These are phyloP conservation scores for Chaetomium sp. DNA, from an alignment of 2,329 filamentous ascomycete species.

Conservation along the genomic window DNA sequence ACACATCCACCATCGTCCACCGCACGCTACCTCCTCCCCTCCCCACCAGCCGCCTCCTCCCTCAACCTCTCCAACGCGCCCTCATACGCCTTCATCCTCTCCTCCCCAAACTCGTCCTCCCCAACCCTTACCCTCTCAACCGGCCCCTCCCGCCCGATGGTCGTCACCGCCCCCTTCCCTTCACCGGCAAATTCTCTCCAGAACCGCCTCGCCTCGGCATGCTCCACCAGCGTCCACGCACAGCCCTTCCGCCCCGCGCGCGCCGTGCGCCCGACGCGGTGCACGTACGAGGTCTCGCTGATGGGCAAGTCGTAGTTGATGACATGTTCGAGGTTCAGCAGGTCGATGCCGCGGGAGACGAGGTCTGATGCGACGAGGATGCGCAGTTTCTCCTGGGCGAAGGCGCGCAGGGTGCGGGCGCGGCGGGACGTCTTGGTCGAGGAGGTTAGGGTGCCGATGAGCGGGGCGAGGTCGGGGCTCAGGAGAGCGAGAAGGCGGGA, in stretches of 20 bases:
- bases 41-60: constrained; percentile 55
- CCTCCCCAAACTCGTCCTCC: constrained; percentile 51
- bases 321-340: constrained; percentile 77
- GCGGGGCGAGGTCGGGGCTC: constrained; percentile 56
- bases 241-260: constrained; percentile 74
- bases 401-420: constrained; percentile 67
- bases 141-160: constrained; percentile 45
- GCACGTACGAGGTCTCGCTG: constrained; percentile 81
- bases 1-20: neutral
- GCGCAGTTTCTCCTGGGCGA: constrained; percentile 62
- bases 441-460: constrained; percentile 73
- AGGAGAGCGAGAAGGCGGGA: constrained; percentile 74
- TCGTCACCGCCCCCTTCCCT: constrained; percentile 46
- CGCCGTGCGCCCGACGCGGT: constrained; percentile 88
- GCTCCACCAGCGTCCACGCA: constrained; percentile 84
- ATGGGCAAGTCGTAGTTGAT: constrained; percentile 92
- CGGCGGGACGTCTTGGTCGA: constrained; percentile 73
- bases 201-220: constrained; percentile 88
- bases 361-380: constrained; percentile 90
- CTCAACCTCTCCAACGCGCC: constrained; percentile 63
- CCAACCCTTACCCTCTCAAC: constrained; percentile 54
- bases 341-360: constrained; percentile 87
- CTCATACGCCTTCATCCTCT: constrained; percentile 53
- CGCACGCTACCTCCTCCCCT: constrained; percentile 30
- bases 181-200: constrained; percentile 75